Conservation (phyloP, 1,139 yeast species). For the Keqinozyma sinolaborantium region DNA sequence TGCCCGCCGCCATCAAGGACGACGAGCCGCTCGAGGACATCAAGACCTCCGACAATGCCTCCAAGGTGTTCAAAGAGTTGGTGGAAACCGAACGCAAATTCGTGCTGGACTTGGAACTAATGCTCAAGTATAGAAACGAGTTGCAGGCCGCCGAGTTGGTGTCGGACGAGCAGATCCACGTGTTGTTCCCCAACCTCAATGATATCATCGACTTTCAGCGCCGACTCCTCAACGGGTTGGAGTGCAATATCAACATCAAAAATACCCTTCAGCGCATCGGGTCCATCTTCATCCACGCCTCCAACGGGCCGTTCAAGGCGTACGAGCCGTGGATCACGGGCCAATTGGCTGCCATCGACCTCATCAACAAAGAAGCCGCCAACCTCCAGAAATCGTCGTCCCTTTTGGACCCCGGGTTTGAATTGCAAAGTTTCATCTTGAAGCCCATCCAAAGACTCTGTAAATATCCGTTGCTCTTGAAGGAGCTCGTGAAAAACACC, state of each 20-base stretch:
- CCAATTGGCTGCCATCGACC: constrained; percentile 81
- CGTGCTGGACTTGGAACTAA: constrained; percentile 81
- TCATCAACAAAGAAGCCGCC: constrained; percentile 62
- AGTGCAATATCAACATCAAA: constrained; percentile 78
- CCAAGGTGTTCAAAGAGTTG: constrained; percentile 80
- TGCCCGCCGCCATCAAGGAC: constrained; percentile 13
- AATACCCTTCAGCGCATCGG: constrained; percentile 82
- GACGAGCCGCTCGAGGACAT: constrained; percentile 21
- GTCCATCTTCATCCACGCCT: constrained; percentile 77
- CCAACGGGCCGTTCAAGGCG: constrained; percentile 73
- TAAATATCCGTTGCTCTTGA: constrained; percentile 82
- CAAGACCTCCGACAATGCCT: constrained; percentile 49
- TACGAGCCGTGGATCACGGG: constrained; percentile 91
- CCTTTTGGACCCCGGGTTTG: constrained; percentile 81
- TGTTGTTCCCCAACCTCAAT: constrained; percentile 80
- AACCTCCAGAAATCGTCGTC: constrained; percentile 55
- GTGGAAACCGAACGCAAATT: constrained; percentile 89
- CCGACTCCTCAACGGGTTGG: constrained; percentile 81
- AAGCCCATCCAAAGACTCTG: constrained; percentile 95
- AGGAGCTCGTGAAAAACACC: constrained; percentile 62
- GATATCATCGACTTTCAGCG: constrained; percentile 91
- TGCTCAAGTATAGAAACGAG: constrained; percentile 67
- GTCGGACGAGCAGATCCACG: constrained; percentile 76
- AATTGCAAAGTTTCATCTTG: constrained; percentile 81
- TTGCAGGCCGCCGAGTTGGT: constrained; percentile 62